phyloP scores from a whole-genome alignment of 2,329 filamentous ascomycete species.

The Scopulariopsis brevicaulis region DNA sequence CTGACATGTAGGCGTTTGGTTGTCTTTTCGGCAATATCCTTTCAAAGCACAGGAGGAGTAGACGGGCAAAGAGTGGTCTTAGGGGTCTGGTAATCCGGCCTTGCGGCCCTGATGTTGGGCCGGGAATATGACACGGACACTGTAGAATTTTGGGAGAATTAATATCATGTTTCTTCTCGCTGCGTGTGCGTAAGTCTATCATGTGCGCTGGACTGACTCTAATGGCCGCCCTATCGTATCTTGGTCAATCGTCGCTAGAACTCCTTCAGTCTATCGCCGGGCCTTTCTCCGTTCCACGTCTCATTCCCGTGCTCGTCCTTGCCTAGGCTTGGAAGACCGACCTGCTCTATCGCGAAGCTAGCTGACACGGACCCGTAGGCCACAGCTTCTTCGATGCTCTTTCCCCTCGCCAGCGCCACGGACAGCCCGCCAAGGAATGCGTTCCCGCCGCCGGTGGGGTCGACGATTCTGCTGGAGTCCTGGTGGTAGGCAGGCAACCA shows the following conservation, averaged over 20 bases:
- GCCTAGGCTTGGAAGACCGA: conserved; percentile 61
- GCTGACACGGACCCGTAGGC: conserved; percentile 73
- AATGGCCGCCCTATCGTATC: neutral
- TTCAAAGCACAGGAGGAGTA: neutral
- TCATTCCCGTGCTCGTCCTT: conserved; percentile 33
- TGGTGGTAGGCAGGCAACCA: conserved; percentile 75
- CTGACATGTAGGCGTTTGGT: neutral
- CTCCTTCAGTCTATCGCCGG: conserved; percentile 38
- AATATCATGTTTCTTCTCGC: neutral
- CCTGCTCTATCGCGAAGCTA: conserved; percentile 89
- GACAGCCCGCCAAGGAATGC: conserved; percentile 61
- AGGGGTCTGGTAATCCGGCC: neutral
- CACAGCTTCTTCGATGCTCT: conserved; percentile 56
- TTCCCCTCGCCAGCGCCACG: conserved; percentile 47
- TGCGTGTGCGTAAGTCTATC: neutral
- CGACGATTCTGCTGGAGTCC: conserved; percentile 49
- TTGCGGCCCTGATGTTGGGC: neutral
- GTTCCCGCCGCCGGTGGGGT: conserved; percentile 92
- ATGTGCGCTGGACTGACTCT: neutral
- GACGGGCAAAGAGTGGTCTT: neutral
- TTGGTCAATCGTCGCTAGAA: conserved; percentile 19
- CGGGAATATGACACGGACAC: neutral
- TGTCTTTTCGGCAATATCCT: neutral
- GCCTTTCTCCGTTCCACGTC: conserved; percentile 48
- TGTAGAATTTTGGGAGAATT: neutral